Evolutionary conservation across 2,329 filamentous ascomycete species (phyloP), one percentile per base, ranked within the genome.

Genomic region (Ceratocystis cubensis): DNA sequence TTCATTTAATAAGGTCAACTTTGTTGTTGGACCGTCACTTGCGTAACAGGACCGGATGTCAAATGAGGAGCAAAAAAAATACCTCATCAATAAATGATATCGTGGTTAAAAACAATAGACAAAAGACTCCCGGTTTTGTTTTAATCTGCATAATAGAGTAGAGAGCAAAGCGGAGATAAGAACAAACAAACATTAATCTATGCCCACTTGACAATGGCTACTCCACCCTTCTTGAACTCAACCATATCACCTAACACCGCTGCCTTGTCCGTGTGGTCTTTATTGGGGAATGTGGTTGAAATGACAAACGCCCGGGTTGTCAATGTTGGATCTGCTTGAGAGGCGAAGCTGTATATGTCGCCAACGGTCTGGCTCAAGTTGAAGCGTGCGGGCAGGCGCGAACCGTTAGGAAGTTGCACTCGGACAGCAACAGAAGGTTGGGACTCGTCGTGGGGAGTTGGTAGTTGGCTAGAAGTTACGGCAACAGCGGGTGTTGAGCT

Each of bases 211-310:
- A 87, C 84, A 46, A 87, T 81, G 1, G 83, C 84, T 0, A 82
- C 85, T 22, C 84, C 85, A 13, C 85, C 84, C 73, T 81, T 82
- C 77, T 84, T 87, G 72, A 88, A 86, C 73, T 87, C 85, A 30
- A 79, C 70, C 75, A 86, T 79, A 25, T 87, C 84, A 5, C 82
- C 82, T 33, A 88, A 73, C 0, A 81, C 78, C 63, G 82, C 71
- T 7, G 73, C 75, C 75, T 86, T 86, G 72, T 94, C 88, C 1
- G 81, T 85, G 69, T 93, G 82, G 65, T 93, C 88, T 76, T 90
- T 91, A 72, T 84, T 90, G 3, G 89, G 89, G 75, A 94, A 94
- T 0, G 89, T 93, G 0, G 89, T 94, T 70, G 87, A 88, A 56
- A 95, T 78, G 2, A 89, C 87, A 80, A 88, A 94, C 3, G 80